Evolutionary conservation across 2,329 filamentous ascomycete species (phyloP).

Genomic region (Fusarium buharicum): DNA sequence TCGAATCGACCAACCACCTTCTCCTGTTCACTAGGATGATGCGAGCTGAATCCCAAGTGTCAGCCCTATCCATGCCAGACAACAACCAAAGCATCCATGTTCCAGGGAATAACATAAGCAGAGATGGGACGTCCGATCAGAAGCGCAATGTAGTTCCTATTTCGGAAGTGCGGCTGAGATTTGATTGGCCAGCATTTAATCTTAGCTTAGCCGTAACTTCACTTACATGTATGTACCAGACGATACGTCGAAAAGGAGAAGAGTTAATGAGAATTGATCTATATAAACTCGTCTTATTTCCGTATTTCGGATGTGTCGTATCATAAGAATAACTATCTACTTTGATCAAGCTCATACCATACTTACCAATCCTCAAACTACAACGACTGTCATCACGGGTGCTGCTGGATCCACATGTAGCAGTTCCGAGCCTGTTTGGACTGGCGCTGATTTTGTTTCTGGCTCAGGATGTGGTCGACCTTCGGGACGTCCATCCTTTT

Average conservation of each 20-base stretch:
- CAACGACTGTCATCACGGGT: conserved; percentile 3
- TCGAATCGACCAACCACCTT: too few species aligned
- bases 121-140: background rate
- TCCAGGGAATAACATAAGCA: background rate
- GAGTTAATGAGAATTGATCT: background rate
- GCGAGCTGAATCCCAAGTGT: background rate
- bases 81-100: background rate
- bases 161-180: conserved; percentile 19
- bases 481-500: background rate
- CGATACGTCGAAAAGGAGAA: background rate
- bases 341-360: background rate
- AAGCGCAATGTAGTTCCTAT: conserved; percentile 16
- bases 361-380: background rate
- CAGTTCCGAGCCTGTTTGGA: background rate
- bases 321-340: background rate
- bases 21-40: background rate
- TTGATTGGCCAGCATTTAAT: conserved; percentile 20
- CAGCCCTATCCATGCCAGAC: background rate
- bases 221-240: background rate
- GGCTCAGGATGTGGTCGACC: background rate
- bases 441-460: background rate
- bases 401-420: conserved; percentile 2
- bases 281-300: background rate
- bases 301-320: background rate
- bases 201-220: background rate